Evolutionary conservation across 768 basidiomycete genomes (phyloP), one percentile per base, ranked within the genome.

Genomic region (Agaricus blazei): DNA sequence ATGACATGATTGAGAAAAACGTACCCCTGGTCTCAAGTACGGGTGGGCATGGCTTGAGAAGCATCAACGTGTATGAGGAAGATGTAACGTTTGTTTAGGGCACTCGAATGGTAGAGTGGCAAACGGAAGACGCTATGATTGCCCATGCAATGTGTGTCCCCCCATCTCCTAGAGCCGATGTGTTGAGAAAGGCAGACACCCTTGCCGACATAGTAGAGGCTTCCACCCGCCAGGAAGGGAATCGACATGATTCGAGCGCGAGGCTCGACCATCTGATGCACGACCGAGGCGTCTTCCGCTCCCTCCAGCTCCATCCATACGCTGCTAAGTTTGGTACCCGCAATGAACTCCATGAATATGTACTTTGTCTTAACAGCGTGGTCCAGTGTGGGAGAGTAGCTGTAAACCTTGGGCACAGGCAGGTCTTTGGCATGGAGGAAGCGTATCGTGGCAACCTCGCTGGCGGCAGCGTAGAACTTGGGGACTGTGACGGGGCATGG

Each of bases 391-490:
- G 70, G 66, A n/a, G 73, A 74, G 71, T 77, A 78, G 23, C 63
- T 71, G 52, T 75, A 75, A 11, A 77, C 68, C 58, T 70, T 40
- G 9, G 76, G 77, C 37, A 74, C 55, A 59, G 76, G 76, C 55
- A 79, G 59, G 54, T 68, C 70, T 52, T 48, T 62, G 54, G 68
- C 65, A 61, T 74, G 71, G 34, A 73, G 68, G 19, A 71, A 75
- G 37, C 42, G 63, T 67, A 79, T 70, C 4, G 77, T 79, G 19
- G 76, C 76, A 26, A 73, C 76, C 58, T 79, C 78, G 58, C 76
- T 77, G 5, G 78, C 75, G 14, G 73, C 62, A 46, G 67, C 65
- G 62, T 60, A 70, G 67, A 60, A 68, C 58, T 71, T 72, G 57
- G 73, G 76, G 9, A 65, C 59, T 36, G 68, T 68, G 19, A 58